These are phyloP conservation scores for Limonomyces culmigenus DNA, from an alignment of 1,284 basidiomycete genomes.

Conservation along the genomic window DNA sequence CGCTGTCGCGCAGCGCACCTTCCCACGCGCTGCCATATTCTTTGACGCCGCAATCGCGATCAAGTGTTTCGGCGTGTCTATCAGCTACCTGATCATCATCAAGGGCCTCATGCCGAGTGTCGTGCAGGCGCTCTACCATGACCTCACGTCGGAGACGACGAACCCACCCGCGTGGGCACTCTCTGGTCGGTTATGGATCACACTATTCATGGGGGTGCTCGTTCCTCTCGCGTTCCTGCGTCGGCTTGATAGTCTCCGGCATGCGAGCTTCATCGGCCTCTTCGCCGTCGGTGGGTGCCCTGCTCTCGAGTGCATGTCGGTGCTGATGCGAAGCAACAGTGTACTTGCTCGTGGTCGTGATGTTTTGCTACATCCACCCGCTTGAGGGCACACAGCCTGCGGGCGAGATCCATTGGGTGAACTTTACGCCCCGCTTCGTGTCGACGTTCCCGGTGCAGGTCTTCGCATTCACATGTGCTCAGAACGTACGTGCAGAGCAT, in stretches of 20 bases:
- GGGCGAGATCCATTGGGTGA: slow-evolving; percentile 55
- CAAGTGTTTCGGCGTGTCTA: slow-evolving; percentile 94
- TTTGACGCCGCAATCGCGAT: slow-evolving; percentile 91
- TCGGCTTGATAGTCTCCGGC: slow-evolving; percentile 65
- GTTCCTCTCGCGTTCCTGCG: slow-evolving; percentile 81
- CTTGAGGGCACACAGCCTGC: slow-evolving; percentile 35
- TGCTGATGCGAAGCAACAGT: slow-evolving; percentile 21
- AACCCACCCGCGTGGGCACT: slow-evolving; percentile 60
- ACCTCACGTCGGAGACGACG: slow-evolving; percentile 45
- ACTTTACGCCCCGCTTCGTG: slow-evolving; percentile 65
- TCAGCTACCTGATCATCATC: slow-evolving; percentile 90
- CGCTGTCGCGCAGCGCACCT: slow-evolving; percentile 72
- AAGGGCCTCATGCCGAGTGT: slow-evolving; percentile 92
- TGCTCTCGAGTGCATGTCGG: no score
- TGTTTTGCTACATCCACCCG: slow-evolving; percentile 59
- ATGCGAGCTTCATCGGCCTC: slow-evolving; percentile 75
- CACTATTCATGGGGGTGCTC: slow-evolving; percentile 67
- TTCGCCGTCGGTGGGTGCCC: slow-evolving; percentile 67
- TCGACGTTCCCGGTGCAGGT: slow-evolving; percentile 90
- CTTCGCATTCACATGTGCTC: slow-evolving; percentile 83
- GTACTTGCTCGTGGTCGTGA: slow-evolving; percentile 61
- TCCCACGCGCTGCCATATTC: slow-evolving; percentile 67
- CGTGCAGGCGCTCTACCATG: slow-evolving; percentile 68
- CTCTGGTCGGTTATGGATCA: slow-evolving; percentile 73
- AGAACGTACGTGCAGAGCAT: slow-evolving; percentile 75